Evolutionary conservation across 1,284 basidiomycete genomes (phyloP), one percentile per base, ranked within the genome.

Genomic region (Boletus mariae): DNA sequence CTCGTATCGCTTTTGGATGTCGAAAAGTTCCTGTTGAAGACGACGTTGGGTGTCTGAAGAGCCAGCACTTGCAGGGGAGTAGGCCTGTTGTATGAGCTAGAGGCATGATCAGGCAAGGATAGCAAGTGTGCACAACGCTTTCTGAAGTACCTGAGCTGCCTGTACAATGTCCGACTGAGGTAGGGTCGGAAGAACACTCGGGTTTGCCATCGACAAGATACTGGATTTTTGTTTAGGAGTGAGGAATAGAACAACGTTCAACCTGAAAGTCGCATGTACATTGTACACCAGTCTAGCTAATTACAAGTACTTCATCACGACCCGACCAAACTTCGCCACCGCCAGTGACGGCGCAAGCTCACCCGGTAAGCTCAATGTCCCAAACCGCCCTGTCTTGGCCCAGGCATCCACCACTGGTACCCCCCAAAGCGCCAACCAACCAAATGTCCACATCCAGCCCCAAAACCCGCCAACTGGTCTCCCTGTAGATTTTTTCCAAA

Each of bases 1-100:
- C 58, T 83, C 80, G 46, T 80, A 80, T 53, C 79, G 73, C 60
- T 84, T 87, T 69, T 90, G 88, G 13, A 90, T 79, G 56, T 88
- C 84, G 56, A 87, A 84, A 4, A 90, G 75, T 52, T 89, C 84
- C 50, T 82, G 80, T 60, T 90, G 86, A 12, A 86, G 72, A n/a
- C 75, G 75, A 35, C 83, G 80, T 48, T 87, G 78, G 25, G 80
- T 75, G 32, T 84, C 83, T 0, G 83, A 75, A 15, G 79, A 76
- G 1, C 80, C 68, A 7, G 72, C 66, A 35, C 76, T 69, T 23
- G 73, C 70, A 6, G 82, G 79, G 17, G 78, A 72, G 60, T 86
- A 85, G 3, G 82, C 83, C 65, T 82, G 81, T 57, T 83, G 81
- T 57, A 83, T 82, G 52, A 83, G 66, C 80, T 82, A 53, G 15